Conservation (phyloP, 1,284 basidiomycete genomes). For the Sporisorium exsertum region DNA sequence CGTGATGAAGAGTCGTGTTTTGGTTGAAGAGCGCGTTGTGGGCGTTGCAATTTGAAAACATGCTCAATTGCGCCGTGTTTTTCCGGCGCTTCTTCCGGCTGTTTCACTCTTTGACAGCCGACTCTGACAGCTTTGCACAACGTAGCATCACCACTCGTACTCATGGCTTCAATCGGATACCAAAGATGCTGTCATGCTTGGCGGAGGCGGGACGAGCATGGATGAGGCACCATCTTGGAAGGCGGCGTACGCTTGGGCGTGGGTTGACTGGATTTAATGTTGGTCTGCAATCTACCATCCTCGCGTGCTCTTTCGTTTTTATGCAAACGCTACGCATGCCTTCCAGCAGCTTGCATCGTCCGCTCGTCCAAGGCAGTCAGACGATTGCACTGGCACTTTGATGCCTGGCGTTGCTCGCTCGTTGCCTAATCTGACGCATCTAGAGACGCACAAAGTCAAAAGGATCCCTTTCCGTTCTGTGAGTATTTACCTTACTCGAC, state of each 20-base stretch:
- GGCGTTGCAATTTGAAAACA: not conserved
- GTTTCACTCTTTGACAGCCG: slow-evolving; percentile 7
- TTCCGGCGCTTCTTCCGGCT: not conserved
- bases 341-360: no score
- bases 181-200: no score
- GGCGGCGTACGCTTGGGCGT: not conserved
- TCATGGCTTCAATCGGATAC: no score
- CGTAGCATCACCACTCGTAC: not conserved
- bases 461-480: no score
- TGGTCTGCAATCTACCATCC: not conserved
- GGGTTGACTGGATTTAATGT: slow-evolving; percentile 1
- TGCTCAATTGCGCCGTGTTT: not conserved
- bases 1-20: not conserved
- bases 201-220: no score
- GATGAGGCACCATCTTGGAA: no score
- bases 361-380: no score
- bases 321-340: slow-evolving; percentile 2
- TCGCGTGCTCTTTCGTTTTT: not conserved
- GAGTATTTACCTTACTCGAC: no score
- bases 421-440: no score
- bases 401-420: no score
- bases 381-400: no score
- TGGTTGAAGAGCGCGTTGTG: not conserved
- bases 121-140: slow-evolving; percentile 5
- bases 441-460: no score